phyloP scores from a whole-genome alignment of 495 filamentous ascomycete species.

The Trichoderma orchidacearum region DNA sequence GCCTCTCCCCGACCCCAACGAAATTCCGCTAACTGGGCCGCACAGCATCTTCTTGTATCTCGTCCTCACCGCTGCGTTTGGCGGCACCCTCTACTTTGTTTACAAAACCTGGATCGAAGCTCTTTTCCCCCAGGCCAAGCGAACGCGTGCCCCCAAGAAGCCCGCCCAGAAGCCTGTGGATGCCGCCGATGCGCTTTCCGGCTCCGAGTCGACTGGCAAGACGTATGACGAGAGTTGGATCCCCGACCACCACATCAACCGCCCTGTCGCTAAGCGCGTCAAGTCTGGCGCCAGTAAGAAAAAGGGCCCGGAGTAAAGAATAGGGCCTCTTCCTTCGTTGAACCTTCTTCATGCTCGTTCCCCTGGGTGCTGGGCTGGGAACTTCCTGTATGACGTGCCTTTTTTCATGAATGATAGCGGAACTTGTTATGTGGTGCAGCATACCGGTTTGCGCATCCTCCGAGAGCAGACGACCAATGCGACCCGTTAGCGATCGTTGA shows the following conservation, averaged over 20 bases:
- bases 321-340: background rate
- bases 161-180: constrained; percentile 27
- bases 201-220: constrained; percentile 52
- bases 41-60: constrained; percentile 90
- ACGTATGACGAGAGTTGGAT: constrained; percentile 95
- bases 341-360: background rate
- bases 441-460: background rate
- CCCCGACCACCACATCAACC: constrained; percentile 78
- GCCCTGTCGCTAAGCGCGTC: constrained; percentile 65
- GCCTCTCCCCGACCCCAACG: too few species aligned
- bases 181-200: constrained; percentile 44
- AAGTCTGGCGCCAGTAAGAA: constrained; percentile 52
- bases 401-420: background rate
- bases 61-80: constrained; percentile 67
- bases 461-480: background rate
- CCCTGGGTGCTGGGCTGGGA: background rate
- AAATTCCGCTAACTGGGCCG: background rate
- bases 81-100: constrained; percentile 79
- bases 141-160: constrained; percentile 44
- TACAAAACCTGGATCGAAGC: constrained; percentile 95
- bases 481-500: background rate
- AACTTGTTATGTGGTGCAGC: background rate
- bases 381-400: background rate
- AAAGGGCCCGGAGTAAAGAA: constrained; percentile 17
- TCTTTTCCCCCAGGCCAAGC: constrained; percentile 87